A percentile compares a stretch with the other conserved stretches of the same genome.
Evolutionary conservation across 202 grass and related monocot species (phyloP).

Genomic region (Setaria italica): DNA sequence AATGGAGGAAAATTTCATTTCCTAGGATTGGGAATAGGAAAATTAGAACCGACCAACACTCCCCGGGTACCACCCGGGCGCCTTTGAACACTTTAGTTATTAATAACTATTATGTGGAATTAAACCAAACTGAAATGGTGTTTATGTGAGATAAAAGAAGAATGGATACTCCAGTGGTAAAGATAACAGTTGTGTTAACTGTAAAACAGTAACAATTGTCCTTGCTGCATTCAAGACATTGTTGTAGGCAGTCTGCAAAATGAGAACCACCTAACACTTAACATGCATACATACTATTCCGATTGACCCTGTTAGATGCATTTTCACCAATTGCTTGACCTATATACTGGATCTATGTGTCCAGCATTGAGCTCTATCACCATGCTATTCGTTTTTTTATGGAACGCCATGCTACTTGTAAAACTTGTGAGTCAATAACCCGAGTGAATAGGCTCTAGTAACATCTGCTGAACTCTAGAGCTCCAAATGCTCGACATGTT

Average conservation of each 20-base stretch:
- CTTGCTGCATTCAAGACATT: slow-evolving; percentile 1
- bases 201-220: not conserved
- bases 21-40: not conserved
- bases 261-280: not conserved
- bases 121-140: not conserved
- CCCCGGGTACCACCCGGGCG: not conserved
- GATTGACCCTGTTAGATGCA: not conserved
- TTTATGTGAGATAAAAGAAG: not conserved
- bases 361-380: not conserved
- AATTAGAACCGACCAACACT: not conserved
- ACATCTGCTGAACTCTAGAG: slow-evolving; percentile 6
- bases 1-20: not conserved
- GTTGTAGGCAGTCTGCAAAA: not conserved
- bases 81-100: not conserved
- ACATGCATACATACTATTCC: not conserved
- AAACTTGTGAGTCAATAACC: not conserved
- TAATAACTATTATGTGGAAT: not conserved
- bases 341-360: not conserved
- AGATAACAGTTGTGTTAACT: not conserved
- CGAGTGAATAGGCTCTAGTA: not conserved
- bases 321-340: not conserved
- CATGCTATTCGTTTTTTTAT: no score
- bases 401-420: no score
- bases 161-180: not conserved
- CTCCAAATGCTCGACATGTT: not conserved